Percentiles rank a stretch among this genome's conserved stretches.
Evolutionary conservation across 2,329 filamentous ascomycete genomes (phyloP).

Genomic region (Dendryphion nanum): DNA sequence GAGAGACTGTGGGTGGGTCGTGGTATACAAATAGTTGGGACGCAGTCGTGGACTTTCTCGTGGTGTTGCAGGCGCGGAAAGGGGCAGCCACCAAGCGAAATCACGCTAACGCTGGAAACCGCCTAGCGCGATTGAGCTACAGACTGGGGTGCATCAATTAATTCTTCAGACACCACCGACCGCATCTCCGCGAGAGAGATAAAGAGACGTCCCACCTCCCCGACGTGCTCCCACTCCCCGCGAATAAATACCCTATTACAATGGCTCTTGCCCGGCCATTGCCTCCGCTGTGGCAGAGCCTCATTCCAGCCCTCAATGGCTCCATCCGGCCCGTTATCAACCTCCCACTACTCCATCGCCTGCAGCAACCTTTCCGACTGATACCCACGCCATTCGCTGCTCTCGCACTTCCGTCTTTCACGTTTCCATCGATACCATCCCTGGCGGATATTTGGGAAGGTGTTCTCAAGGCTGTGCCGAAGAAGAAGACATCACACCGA

Average conservation of each 20-base stretch:
- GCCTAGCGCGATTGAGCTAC: slow-evolving; percentile 26
- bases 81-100: slow-evolving; percentile 41
- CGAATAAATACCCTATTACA: slow-evolving; percentile 6
- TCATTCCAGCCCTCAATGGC: slow-evolving; percentile 53
- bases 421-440: slow-evolving; percentile 38
- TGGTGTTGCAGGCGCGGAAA: slow-evolving; percentile 38
- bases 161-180: slow-evolving; percentile 28
- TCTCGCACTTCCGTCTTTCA: slow-evolving; percentile 52
- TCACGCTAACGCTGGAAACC: slow-evolving; percentile 24
- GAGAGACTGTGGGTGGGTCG: slow-evolving; percentile 13
- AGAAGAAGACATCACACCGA: slow-evolving; percentile 98
- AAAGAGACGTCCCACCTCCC: not conserved
- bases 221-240: slow-evolving; percentile 3
- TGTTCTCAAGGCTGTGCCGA: slow-evolving; percentile 86
- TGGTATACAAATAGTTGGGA: slow-evolving; percentile 30
- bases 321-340: slow-evolving; percentile 38
- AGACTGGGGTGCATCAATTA: slow-evolving; percentile 16
- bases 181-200: not conserved
- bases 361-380: slow-evolving; percentile 52
- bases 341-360: slow-evolving; percentile 44
- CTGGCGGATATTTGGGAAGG: slow-evolving; percentile 90
- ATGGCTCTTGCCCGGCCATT: slow-evolving; percentile 43
- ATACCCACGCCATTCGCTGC: slow-evolving; percentile 60
- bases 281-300: slow-evolving; percentile 46
- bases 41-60: slow-evolving; percentile 39